phyloP scores from a whole-genome alignment of 768 basidiomycete species.

The Mycena floridula region DNA sequence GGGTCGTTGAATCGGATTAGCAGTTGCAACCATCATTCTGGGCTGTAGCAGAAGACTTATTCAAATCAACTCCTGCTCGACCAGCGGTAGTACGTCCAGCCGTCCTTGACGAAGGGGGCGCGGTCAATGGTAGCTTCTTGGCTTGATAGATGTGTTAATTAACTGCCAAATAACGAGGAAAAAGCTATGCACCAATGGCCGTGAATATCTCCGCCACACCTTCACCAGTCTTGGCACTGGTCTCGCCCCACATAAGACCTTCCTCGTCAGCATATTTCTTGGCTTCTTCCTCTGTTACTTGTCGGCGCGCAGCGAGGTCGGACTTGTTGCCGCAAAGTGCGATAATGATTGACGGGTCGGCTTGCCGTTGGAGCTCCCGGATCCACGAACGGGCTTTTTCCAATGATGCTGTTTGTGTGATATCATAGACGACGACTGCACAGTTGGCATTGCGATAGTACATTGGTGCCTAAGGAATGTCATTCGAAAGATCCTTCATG shows the following conservation, averaged over 20 bases:
- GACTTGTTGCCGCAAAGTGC: slow-evolving; percentile 95
- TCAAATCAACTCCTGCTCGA: slow-evolving; percentile 74
- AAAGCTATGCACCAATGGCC: slow-evolving; percentile 58
- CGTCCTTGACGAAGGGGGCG: slow-evolving; percentile 58
- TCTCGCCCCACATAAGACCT: slow-evolving; percentile 89
- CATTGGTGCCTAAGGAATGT: slow-evolving; percentile 69
- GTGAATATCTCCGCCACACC: slow-evolving; percentile 84
- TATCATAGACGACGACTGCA: slow-evolving; percentile 94
- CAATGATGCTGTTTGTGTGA: slow-evolving; percentile 85
- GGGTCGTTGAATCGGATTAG: no score
- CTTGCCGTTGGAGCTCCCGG: slow-evolving; percentile 92
- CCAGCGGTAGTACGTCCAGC: slow-evolving; percentile 46
- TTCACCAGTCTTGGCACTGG: slow-evolving; percentile 85
- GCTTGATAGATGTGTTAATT: slow-evolving; percentile 37
- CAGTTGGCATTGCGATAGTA: slow-evolving; percentile 95
- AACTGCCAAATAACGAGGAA: slow-evolving; percentile 4
- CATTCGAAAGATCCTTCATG: not conserved
- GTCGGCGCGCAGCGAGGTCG: slow-evolving; percentile 79
- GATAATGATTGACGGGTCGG: slow-evolving; percentile 94
- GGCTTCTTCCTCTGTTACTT: slow-evolving; percentile 83
- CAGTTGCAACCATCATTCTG: slow-evolving; percentile 75
- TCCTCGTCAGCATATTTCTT: slow-evolving; percentile 91
- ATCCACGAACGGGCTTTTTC: slow-evolving; percentile 98
- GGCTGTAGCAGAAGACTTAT: slow-evolving; percentile 47
- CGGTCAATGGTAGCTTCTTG: slow-evolving; percentile 83